These are phyloP conservation scores for Euphorbia peplus DNA, from an alignment of 345 rosid species.

Conservation along the genomic window DNA sequence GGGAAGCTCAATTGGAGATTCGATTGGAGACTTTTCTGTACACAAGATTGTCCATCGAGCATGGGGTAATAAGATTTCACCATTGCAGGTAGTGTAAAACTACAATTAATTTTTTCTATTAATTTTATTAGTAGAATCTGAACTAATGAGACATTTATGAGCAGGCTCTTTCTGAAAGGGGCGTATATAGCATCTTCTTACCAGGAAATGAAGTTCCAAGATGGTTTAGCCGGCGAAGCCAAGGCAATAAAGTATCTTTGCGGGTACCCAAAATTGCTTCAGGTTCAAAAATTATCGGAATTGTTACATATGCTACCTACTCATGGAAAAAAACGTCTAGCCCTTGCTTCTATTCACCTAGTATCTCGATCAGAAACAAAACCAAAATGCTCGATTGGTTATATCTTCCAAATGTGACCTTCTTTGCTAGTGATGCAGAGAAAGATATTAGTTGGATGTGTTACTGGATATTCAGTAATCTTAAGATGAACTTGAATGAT, in stretches of 20 bases:
- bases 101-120: too few relatives aligned
- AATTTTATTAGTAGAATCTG: too few relatives aligned
- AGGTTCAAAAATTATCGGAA: not conserved
- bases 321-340: not conserved
- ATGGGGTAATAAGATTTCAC: not conserved
- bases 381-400: conserved; percentile 9
- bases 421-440: not conserved
- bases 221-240: conserved; percentile 8
- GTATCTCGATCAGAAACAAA: too few relatives aligned
- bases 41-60: not conserved
- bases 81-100: too few relatives aligned
- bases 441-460: conserved; percentile 16
- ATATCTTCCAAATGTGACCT: conserved; percentile 7
- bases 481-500: not conserved
- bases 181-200: conserved; percentile 12
- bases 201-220: conserved; percentile 6
- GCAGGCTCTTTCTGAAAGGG: conserved; percentile 12
- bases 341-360: not conserved
- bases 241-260: not conserved
- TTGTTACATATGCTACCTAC: not conserved
- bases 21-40: not conserved
- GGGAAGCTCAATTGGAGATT: not conserved
- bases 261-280: not conserved
- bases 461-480: conserved; percentile 19
- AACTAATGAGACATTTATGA: not conserved